phyloP scores from a whole-genome alignment of 306 rosid species.

The Trifolium repens region DNA sequence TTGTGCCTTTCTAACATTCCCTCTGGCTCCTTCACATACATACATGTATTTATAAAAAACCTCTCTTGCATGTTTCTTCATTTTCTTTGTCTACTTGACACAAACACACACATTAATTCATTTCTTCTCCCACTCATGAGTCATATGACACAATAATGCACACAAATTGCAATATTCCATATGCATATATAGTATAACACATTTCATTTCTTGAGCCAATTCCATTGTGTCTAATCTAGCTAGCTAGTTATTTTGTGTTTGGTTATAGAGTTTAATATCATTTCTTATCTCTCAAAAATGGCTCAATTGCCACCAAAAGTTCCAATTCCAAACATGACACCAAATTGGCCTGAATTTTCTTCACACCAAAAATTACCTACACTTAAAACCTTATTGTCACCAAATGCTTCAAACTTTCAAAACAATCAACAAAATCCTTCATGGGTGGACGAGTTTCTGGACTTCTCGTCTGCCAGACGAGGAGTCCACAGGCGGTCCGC shows the following conservation, averaged over 20 bases:
- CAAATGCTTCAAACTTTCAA: neutral
- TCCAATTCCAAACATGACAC: slow-evolving; percentile 83
- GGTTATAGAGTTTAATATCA: neutral
- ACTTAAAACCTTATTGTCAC: slow-evolving; percentile 45
- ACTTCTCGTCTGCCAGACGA: slow-evolving; percentile 73
- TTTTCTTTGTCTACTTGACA: slow-evolving; percentile 29
- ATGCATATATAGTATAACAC: neutral
- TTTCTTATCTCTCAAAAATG: slow-evolving; percentile 48
- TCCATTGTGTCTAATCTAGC: neutral
- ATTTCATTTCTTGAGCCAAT: slow-evolving; percentile 1
- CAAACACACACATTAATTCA: neutral
- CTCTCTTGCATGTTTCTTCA: slow-evolving; percentile 4
- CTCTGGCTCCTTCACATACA: slow-evolving; percentile 21
- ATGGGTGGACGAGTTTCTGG: slow-evolving; percentile 89
- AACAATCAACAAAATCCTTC: slow-evolving; percentile 54
- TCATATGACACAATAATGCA: neutral
- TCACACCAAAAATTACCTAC: slow-evolving; percentile 55
- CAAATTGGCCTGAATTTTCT: slow-evolving; percentile 64
- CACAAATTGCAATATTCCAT: neutral
- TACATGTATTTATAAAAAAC: slow-evolving; percentile 14
- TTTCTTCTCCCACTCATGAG: neutral
- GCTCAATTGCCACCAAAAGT: slow-evolving; percentile 92
- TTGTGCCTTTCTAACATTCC: slow-evolving; percentile 41
- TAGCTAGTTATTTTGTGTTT: slow-evolving; percentile 18
- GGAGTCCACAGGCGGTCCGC: slow-evolving; percentile 77